A percentile compares a stretch with the other conserved stretches of the same genome.
Evolutionary conservation across 495 filamentous ascomycete genomes (phyloP).

Genomic region (Coniosporium apollinis): DNA sequence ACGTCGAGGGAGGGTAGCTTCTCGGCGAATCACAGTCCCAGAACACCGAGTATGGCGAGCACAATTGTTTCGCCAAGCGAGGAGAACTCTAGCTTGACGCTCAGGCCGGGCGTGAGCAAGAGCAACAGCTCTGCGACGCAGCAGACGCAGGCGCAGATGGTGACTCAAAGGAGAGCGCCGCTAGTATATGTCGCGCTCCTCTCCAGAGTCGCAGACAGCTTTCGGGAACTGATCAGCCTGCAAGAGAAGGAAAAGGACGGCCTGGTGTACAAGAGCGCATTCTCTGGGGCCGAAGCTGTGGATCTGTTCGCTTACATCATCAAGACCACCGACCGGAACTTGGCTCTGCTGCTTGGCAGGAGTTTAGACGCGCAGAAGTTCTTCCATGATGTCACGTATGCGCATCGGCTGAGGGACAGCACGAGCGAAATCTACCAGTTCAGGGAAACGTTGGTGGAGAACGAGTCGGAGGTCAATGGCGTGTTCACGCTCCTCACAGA

Average conservation of each 20-base stretch:
- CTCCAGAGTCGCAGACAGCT: slow-evolving; percentile 77
- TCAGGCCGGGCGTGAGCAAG: slow-evolving; percentile 16
- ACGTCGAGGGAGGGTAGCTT: slow-evolving; percentile 22
- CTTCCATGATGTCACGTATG: slow-evolving; percentile 98
- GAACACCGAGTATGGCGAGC: no score
- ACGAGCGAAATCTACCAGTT: slow-evolving; percentile 90
- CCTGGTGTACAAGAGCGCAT: slow-evolving; percentile 89
- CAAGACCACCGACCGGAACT: slow-evolving; percentile 86
- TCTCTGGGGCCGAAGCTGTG: slow-evolving; percentile 86
- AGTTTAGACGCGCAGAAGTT: slow-evolving; percentile 97
- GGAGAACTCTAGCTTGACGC: slow-evolving; percentile 8
- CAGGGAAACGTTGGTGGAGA: slow-evolving; percentile 79
- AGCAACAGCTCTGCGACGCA: slow-evolving; percentile 23
- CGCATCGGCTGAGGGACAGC: slow-evolving; percentile 86
- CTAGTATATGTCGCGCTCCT: slow-evolving; percentile 87
- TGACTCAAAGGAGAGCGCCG: slow-evolving; percentile 43
- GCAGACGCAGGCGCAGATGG: slow-evolving; percentile 30
- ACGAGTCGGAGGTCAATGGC: slow-evolving; percentile 78
- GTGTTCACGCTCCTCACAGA: slow-evolving; percentile 93
- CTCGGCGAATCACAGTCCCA: no score
- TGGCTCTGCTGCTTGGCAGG: slow-evolving; percentile 83
- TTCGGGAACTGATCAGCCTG: slow-evolving; percentile 66
- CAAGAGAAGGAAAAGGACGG: slow-evolving; percentile 92
- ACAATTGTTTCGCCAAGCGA: slow-evolving; percentile 37
- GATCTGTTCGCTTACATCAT: slow-evolving; percentile 91